Conservation (phyloP, 768 basidiomycete genomes). For the Leccinum rimulosum region DNA sequence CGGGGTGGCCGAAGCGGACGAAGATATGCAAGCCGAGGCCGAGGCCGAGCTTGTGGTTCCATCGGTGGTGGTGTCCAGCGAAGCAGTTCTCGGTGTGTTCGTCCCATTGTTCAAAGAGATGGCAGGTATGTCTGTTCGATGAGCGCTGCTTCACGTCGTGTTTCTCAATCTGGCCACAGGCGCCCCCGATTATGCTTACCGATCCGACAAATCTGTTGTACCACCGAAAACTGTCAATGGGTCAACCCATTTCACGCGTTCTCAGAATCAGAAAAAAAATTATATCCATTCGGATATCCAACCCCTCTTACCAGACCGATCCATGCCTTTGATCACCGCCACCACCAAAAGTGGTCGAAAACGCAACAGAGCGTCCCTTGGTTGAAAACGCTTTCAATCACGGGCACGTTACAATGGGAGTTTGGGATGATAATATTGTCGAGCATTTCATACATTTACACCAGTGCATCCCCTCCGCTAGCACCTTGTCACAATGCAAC, state of each 20-base stretch:
- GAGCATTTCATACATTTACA: constrained; percentile 31
- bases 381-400: constrained; percentile 19
- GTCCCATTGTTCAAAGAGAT: constrained; percentile 58
- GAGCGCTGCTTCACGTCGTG: not conserved
- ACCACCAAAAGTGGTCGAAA: constrained; percentile 30
- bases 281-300: constrained; percentile 12
- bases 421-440: constrained; percentile 22
- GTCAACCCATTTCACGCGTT: constrained; percentile 8
- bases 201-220: constrained; percentile 6
- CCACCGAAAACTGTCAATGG: constrained; percentile 18
- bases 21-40: constrained; percentile 44
- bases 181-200: constrained; percentile 25
- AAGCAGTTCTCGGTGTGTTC: constrained; percentile 59
- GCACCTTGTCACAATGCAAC: constrained; percentile 27
- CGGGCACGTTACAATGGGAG: constrained; percentile 11
- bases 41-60: constrained; percentile 10
- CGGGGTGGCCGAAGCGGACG: constrained; percentile 35
- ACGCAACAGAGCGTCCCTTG: constrained; percentile 32
- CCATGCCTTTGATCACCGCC: constrained; percentile 9
- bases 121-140: constrained; percentile 37
- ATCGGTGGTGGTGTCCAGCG: constrained; percentile 38
- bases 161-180: constrained; percentile 15
- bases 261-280: constrained; percentile 29
- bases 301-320: constrained; percentile 11
- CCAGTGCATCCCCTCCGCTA: constrained; percentile 23